Conservation (phyloP, 768 basidiomycete genomes). For the Suillus brevipes region DNA sequence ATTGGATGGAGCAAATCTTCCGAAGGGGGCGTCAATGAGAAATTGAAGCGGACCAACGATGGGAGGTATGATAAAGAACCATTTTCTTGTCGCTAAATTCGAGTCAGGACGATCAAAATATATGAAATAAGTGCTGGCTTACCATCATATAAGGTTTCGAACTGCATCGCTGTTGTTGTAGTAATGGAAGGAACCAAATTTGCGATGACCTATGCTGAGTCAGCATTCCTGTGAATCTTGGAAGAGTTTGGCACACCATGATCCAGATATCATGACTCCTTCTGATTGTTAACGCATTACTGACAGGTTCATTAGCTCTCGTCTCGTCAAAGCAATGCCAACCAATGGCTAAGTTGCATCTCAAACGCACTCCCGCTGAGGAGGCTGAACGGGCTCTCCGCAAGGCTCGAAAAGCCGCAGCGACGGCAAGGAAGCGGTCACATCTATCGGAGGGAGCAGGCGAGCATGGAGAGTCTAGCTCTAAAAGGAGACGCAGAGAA, state of each 20-base stretch:
- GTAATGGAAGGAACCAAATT: background rate
- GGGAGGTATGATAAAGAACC: slow-evolving; percentile 44
- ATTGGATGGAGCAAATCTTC: slow-evolving; percentile 59
- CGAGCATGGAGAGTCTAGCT: slow-evolving; percentile 13
- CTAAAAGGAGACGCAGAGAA: slow-evolving; percentile 10
- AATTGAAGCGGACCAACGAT: slow-evolving; percentile 41
- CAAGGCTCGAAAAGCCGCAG: slow-evolving; percentile 51
- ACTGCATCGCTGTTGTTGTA: slow-evolving; percentile 15
- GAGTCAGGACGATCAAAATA: background rate
- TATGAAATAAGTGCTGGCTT: slow-evolving; percentile 1
- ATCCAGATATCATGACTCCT: too few relatives aligned
- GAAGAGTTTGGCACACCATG: background rate
- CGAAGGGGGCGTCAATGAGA: slow-evolving; percentile 75
- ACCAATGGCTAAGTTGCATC: slow-evolving; percentile 49
- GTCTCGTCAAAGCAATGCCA: background rate
- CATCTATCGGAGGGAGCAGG: slow-evolving; percentile 17
- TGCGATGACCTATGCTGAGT: slow-evolving; percentile 18
- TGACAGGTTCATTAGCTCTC: background rate
- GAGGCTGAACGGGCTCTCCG: slow-evolving; percentile 43
- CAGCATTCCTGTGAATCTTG: slow-evolving; percentile 3
- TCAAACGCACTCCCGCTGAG: slow-evolving; percentile 67
- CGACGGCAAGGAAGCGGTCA: slow-evolving; percentile 43
- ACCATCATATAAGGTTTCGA: slow-evolving; percentile 23
- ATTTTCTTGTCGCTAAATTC: slow-evolving; percentile 39
- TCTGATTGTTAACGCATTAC: background rate